Evolutionary conservation across 169 alveolate genomes (phyloP).

Genomic region (Amoebophrya sp.): DNA sequence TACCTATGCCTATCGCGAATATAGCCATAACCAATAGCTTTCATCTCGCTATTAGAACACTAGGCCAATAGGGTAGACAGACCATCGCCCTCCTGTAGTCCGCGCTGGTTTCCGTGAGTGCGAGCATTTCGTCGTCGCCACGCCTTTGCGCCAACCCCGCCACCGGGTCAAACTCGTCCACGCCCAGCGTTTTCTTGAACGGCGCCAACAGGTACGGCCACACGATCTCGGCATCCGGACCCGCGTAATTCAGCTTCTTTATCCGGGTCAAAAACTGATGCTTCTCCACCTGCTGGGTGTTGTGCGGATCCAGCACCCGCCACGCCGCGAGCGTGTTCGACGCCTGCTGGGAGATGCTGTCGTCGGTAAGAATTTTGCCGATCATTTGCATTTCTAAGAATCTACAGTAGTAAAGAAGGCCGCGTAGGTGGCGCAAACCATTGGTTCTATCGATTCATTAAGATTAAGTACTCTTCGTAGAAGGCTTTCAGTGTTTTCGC

Average conservation of each 20-base stretch:
- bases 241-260: not conserved
- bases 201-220: not conserved
- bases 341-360: not conserved
- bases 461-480: not conserved
- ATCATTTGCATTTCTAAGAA: not conserved
- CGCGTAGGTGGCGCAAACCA: not conserved
- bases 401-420: not conserved
- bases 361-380: not conserved
- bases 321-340: not conserved
- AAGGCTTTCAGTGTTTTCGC: not conserved
- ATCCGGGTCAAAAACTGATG: not conserved
- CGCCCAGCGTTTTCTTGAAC: not conserved
- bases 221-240: not conserved
- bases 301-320: not conserved
- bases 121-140: not conserved
- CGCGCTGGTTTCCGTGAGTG: not conserved
- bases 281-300: not conserved
- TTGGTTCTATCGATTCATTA: not conserved
- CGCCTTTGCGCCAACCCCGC: not conserved
- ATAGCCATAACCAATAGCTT: too few species aligned
- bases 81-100: not conserved
- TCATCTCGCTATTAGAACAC: too few species aligned
- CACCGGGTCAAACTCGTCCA: not conserved
- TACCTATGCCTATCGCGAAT: too few species aligned
- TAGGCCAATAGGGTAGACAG: too few species aligned